Evolutionary conservation across 768 basidiomycete genomes (phyloP), one percentile per base, ranked within the genome.

Genomic region (Amanita jacksonii): DNA sequence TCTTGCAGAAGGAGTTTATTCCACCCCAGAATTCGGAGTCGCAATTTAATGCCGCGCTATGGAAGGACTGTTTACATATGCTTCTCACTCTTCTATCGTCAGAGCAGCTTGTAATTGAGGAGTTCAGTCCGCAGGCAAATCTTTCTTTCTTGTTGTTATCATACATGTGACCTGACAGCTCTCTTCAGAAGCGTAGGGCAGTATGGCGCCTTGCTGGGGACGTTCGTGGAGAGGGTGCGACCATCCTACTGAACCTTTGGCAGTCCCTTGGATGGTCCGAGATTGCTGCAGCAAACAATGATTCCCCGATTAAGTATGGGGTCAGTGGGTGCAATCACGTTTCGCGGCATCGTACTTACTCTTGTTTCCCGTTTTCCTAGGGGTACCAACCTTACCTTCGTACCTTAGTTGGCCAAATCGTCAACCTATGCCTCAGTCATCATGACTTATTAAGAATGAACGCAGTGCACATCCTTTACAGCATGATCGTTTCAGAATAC

Each of bases 171-270:
- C 27, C 36, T 28, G 42, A 22, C 49, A 12, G 47, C 53, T 15
- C 50, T 24, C 31, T 40, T 41, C 46, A 96, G 88, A 90, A 90
- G 80, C 85, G 91, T 32, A 80, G 93, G 33, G 87, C 93, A 3
- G 87, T 93, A 8, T 97, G 93, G 93, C 77, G 89, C 28, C 76
- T 97, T n/a, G 90, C 87, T 4, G 92, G 92, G 20, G 94, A 98
- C 63, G 79, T 97, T 54, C 78, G 94, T 18, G 92, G 91, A 8
- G 87, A 94, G 59, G 93, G 91, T 12, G 85, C 91, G 1, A 67
- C 76, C 5, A 79, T 94, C 45, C 61, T 97, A 35, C 62, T 84
- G 12, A 77, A 72, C 24, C 65, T 93, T 4, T 98, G 94, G 94
- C 77, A 85, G 54, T 78, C 86, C 1, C 70, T 98, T 16, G 87